phyloP scores from a whole-genome alignment of 768 basidiomycete species.

The Leccinum imitatum region DNA sequence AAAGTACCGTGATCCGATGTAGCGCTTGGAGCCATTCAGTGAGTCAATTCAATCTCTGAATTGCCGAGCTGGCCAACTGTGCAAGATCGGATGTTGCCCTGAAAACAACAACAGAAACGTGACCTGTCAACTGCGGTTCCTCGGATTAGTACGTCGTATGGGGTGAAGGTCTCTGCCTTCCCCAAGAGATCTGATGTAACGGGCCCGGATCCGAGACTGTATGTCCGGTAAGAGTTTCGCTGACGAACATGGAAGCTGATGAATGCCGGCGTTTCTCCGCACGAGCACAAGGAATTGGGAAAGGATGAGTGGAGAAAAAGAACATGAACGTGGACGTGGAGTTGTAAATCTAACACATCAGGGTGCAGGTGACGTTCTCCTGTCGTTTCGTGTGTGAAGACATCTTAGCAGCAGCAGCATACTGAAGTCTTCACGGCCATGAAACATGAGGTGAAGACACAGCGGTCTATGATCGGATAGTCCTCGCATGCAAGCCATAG shows the following conservation, averaged over 20 bases:
- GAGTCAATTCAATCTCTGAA: not conserved
- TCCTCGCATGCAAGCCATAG: not conserved
- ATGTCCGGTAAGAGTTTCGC: not conserved
- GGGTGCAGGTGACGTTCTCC: not conserved
- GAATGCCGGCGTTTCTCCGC: not conserved
- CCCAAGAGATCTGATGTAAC: not conserved
- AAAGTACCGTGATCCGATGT: not conserved
- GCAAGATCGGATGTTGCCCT: slow-evolving; percentile 6
- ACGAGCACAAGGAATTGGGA: not conserved
- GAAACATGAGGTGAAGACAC: not conserved
- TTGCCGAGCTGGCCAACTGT: slow-evolving; percentile 2
- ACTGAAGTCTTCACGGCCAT: not conserved
- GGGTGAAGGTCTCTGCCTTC: not conserved
- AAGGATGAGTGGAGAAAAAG: not conserved
- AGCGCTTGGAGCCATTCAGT: not conserved
- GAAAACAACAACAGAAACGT: not conserved
- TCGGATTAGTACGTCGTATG: not conserved
- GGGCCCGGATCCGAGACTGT: not conserved
- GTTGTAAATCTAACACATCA: not conserved
- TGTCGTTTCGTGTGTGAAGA: slow-evolving; percentile 7
- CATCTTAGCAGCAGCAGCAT: not conserved
- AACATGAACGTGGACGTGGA: slow-evolving; percentile 2
- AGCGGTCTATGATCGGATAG: not conserved
- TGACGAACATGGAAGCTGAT: slow-evolving; percentile 8
- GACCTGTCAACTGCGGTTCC: not conserved